Evolutionary conservation across 2,329 filamentous ascomycete genomes (phyloP), one percentile per base, ranked within the genome.

Genomic region (Exophiala sp.): DNA sequence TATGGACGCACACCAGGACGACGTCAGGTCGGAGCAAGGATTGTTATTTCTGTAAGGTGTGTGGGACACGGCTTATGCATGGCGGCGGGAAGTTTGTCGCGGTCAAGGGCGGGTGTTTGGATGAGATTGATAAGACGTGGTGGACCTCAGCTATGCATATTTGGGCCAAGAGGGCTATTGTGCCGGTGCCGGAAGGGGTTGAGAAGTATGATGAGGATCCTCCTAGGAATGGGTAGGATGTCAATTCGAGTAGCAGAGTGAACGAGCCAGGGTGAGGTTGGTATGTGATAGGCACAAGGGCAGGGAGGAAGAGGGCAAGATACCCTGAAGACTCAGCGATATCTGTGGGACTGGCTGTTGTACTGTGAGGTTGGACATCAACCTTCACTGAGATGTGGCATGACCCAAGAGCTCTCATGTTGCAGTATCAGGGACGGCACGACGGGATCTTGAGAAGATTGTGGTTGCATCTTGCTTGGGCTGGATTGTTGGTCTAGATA

Each of bases 61-160:
- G 86, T 65, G 86, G 86, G 9, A 85, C 83, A 3, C 74, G 86
- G 2, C 69, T 89, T 38, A 71, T 88, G 46, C 85, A 88, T 9
- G 77, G 79, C 2, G 81, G 76, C 9, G 82, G 85, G 61, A 78
- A 80, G 55, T 76, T 84, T 44, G 78, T 86, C 38, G 82, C 81
- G 12, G 78, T 89, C 42, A 88, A 88, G 65, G 85, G 81, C 9
- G 85, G 84, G 38, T 86, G 85, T 63, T 74, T 89, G 42, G 78
- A 83, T 5, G 83, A 79, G 1, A 71, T 88, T 16, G 78, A 84
- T 63, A 84, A 80, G 78, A 73, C 71, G 7, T 75, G 72, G 67
- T 83, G 84, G 81, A 72, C 67, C 10, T 71, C 67, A 2, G 83
- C 83, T 24, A 80, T 81, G 59, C 85, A 89, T 71, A 83, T 88